Percentiles rank a stretch among this genome's conserved stretches.
phyloP scores from a whole-genome alignment of 164 flowering plant species.

The Vitis amurensis region DNA sequence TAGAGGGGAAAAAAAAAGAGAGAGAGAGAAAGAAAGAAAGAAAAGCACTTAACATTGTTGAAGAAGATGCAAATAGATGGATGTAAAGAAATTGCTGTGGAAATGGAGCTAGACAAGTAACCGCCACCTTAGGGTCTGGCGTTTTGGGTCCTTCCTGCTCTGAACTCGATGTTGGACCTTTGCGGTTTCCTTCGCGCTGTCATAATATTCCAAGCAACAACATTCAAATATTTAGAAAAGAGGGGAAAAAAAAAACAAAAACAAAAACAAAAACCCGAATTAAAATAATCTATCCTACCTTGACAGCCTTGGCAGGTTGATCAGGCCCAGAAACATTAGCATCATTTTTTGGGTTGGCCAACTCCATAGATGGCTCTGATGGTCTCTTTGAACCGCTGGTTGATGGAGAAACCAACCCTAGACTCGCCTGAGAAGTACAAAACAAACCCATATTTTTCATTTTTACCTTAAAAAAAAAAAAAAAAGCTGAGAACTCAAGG shows the following conservation, averaged over 20 bases:
- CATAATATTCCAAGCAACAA: constrained; percentile 4
- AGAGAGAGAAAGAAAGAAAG: background rate
- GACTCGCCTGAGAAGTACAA: constrained; percentile 41
- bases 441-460: constrained; percentile 12
- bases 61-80: background rate
- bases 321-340: constrained; percentile 36
- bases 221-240: background rate
- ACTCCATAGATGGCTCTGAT: constrained; percentile 75
- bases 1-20: background rate
- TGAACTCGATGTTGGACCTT: constrained; percentile 72
- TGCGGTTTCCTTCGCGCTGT: constrained; percentile 76
- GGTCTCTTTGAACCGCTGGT: constrained; percentile 59
- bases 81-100: background rate
- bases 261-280: background rate
- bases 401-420: constrained; percentile 48
- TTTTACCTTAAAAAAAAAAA: background rate
- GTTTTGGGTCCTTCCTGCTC: constrained; percentile 93
- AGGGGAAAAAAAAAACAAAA: background rate
- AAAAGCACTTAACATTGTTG: background rate
- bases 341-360: constrained; percentile 55
- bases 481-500: background rate
- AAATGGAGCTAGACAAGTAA: background rate
- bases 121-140: constrained; percentile 82
- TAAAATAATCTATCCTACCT: constrained; percentile 37
- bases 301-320: constrained; percentile 50